Base-by-base conservation (phyloP, 2,329 filamentous ascomycete species). In the Emergomyces pasteurianus region DNA sequence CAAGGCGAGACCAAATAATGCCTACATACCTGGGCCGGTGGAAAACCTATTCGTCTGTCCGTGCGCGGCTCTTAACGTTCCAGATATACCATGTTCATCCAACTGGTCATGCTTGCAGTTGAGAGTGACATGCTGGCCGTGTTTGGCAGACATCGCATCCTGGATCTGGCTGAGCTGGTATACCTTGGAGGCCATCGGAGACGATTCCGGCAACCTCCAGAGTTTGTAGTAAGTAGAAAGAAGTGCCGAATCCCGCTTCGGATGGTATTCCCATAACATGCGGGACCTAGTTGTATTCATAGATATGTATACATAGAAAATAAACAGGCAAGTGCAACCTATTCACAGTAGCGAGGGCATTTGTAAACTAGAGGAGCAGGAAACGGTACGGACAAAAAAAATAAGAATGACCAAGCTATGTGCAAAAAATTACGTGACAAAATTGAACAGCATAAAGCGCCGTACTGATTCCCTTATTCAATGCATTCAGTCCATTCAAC, bases 11-110 rank as follows among this genome's bases (percentile, higher is more conserved):
- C 9, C 8, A 8, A 12, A 28, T 43, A 18, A n/a, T 58, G 18
- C n/a, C 18, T 42, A 75, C 70, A 66, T 70, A 75, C 77, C 71
- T 5, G 80, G 80, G 46, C 80, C 76, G 1, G 81, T 72, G 14
- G 85, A 73, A 34, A 84, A n/a, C 78, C 67, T 87, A 89, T 2
- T 80, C 71, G 38, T 85, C 86, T 1, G 77, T 78, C 68, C 86
- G 81, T 0, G 86, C 71, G 28, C 81, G 83, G 8, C 83, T 83
- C 40, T 73, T 74, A 40, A 84, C 77, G 60, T 77, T 73, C 64
- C 70, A 78, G 64, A 74, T 77, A 68, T 84, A 84, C 79, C 80
- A 85, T 52, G 80, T 77, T 84, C 76, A 60, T 82, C 79, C 53
- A 85, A 68, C 3, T 73, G 71, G 42, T 74, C 75, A 47, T 70